Conservation (phyloP, 805 yeast genomes). For the Schizosaccharomyces lindneri region DNA sequence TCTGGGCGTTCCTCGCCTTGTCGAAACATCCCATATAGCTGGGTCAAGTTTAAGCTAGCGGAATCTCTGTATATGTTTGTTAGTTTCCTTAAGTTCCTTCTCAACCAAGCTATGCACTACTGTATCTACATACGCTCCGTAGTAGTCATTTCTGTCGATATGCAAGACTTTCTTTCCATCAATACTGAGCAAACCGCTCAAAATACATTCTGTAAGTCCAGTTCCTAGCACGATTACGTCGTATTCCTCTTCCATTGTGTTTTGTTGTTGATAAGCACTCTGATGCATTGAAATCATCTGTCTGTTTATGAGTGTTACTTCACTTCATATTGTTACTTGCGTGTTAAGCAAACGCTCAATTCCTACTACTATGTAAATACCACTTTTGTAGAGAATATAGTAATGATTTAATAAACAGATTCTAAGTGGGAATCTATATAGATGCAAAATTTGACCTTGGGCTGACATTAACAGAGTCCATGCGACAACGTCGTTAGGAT, state of each 20-base stretch:
- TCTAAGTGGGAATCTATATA: no score
- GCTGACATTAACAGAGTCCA: no score
- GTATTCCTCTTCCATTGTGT: slow-evolving; percentile 65
- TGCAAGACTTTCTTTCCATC: slow-evolving; percentile 95
- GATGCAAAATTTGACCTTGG: no score
- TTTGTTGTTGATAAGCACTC: not conserved
- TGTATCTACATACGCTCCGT: slow-evolving; percentile 36
- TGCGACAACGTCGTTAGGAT: no score
- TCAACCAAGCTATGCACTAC: no score
- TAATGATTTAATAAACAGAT: no score
- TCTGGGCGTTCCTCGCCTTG: slow-evolving; percentile 42
- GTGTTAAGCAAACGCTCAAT: no score
- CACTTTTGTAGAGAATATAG: no score
- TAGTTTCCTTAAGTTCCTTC: no score
- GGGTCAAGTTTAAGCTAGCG: slow-evolving; percentile 54
- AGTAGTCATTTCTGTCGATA: slow-evolving; percentile 86
- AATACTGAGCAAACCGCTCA: slow-evolving; percentile 83
- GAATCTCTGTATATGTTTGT: slow-evolving; percentile 23
- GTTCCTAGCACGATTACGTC: slow-evolving; percentile 68
- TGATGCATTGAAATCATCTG: not conserved
- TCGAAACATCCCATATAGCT: slow-evolving; percentile 55
- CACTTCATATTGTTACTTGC: no score
- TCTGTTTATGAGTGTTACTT: no score
- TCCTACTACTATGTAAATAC: no score
- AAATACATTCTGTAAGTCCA: slow-evolving; percentile 70